Evolutionary conservation across 1,284 basidiomycete genomes (phyloP), one percentile per base, ranked within the genome.

Genomic region (Neonothopanus nambi): DNA sequence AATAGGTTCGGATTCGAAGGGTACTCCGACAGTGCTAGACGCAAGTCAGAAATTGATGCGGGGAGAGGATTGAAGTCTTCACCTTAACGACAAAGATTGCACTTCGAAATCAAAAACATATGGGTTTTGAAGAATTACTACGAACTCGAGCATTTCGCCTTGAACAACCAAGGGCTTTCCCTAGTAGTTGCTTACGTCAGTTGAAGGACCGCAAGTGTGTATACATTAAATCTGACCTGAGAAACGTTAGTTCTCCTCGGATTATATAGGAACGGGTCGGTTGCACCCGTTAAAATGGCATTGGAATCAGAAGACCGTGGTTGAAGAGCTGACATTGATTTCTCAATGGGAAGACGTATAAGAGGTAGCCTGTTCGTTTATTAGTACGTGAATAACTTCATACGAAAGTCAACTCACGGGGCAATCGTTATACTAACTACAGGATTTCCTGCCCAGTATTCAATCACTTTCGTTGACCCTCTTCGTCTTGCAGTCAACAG

Each of bases 61-160:
- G 18, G 13, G 38, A 53, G 30, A 35, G 13, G 35, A 38, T 5
- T 48, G 17, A 2, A 17, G 28, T 30, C 33, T 17, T 3, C 38
- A 94, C 94, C 93, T 89, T 8, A 98, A 74, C 9, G 84, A 81
- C 28, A 98, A 66, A 57, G 83, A 85, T 56, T 91, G 84, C 23
- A 98, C 69, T 56, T 97, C 93, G 9, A 99, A 76, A 56, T 95
- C 91, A 67, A 98, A 94, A 1, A 90, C 81, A 64, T 91, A 96
- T 0, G 93, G 91, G 65, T 99, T 99, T 56, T 86, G 82, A n/a
- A 99, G 71, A 9, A 89, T 89, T 26, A 98, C 78, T 24, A 87
- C 78, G 58, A 98, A 81, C 60, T 96, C 91, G 17, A 94, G 74
- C 3, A 71, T 68, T 68, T 99, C 96, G 58, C 89, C 89, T 65